phyloP scores from a whole-genome alignment of 2,329 filamentous ascomycete species.

The Penicillium oxalicum region DNA sequence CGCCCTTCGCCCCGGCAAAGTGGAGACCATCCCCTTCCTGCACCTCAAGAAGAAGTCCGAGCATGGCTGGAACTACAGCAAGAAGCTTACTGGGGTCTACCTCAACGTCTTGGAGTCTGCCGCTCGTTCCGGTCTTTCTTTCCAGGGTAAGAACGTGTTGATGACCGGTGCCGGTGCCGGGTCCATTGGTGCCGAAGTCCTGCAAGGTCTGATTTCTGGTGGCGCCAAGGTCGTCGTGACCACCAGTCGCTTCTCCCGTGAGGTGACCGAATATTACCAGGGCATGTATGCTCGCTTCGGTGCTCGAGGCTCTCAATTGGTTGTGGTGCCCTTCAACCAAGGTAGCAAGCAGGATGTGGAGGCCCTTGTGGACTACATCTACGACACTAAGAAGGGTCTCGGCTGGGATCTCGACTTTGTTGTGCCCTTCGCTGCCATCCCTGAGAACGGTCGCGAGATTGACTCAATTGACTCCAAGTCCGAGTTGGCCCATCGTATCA shows the following conservation, averaged over 20 bases:
- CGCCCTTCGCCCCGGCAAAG: slow-evolving; percentile 70
- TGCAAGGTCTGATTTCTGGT: slow-evolving; percentile 92
- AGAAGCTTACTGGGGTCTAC: slow-evolving; percentile 91
- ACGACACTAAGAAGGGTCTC: slow-evolving; percentile 89
- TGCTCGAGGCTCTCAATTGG: slow-evolving; percentile 87
- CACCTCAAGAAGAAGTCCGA: slow-evolving; percentile 96
- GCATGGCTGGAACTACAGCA: slow-evolving; percentile 98
- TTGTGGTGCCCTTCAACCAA: slow-evolving; percentile 98
- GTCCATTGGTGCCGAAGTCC: slow-evolving; percentile 93
- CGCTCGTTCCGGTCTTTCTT: slow-evolving; percentile 79
- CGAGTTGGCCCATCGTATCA: slow-evolving; percentile 95
- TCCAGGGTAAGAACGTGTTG: slow-evolving; percentile 88
- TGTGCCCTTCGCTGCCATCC: slow-evolving; percentile 93
- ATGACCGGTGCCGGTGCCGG: slow-evolving; percentile 98
- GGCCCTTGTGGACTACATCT: slow-evolving; percentile 90
- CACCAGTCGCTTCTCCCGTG: slow-evolving; percentile 89
- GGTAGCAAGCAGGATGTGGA: slow-evolving; percentile 98
- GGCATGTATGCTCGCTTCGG: slow-evolving; percentile 95
- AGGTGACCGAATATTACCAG: slow-evolving; percentile 99
- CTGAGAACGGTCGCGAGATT: slow-evolving; percentile 95
- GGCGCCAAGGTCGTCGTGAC: slow-evolving; percentile 96
- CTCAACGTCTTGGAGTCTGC: slow-evolving; percentile 87
- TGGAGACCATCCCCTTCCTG: slow-evolving; percentile 95
- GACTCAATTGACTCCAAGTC: slow-evolving; percentile 96
- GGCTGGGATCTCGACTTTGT: slow-evolving; percentile 98